These are phyloP conservation scores for Gossypium davidsonii DNA, from an alignment of 441 rosid genomes.

Conservation along the genomic window DNA sequence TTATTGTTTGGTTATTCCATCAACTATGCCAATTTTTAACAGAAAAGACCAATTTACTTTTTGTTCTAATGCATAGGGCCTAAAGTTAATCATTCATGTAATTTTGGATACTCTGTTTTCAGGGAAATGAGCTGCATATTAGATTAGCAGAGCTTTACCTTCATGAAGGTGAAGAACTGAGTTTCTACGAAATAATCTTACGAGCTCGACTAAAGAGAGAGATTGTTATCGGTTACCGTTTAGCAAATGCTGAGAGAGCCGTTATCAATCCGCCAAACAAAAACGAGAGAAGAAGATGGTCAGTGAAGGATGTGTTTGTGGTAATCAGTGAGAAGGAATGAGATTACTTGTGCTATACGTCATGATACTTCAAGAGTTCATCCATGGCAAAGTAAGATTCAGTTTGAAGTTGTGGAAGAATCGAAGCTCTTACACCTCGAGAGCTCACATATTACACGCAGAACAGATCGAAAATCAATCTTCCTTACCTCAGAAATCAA, in stretches of 20 bases:
- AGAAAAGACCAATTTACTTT: too few relatives aligned
- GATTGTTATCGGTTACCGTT: constrained; percentile 58
- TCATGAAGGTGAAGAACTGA: constrained; percentile 52
- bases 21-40: too few relatives aligned
- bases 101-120: constrained; percentile 6
- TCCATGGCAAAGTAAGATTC: neutral
- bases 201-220: constrained; percentile 58
- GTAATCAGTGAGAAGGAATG: constrained; percentile 58
- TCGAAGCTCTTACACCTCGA: neutral
- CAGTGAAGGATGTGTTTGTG: constrained; percentile 44
- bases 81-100: neutral
- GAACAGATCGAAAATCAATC: neutral
- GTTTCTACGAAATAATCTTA: constrained; percentile 52
- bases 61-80: too few relatives aligned
- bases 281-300: constrained; percentile 45
- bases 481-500: neutral
- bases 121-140: constrained; percentile 76
- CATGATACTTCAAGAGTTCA: neutral
- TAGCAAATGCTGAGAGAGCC: constrained; percentile 49
- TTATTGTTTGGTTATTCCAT: too few relatives aligned
- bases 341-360: neutral
- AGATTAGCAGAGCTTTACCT: constrained; percentile 58
- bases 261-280: constrained; percentile 52
- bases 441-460: neutral
- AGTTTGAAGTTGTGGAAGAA: neutral